phyloP scores from a whole-genome alignment of 345 rosid genomes.

The Rhodamnia argentea region DNA sequence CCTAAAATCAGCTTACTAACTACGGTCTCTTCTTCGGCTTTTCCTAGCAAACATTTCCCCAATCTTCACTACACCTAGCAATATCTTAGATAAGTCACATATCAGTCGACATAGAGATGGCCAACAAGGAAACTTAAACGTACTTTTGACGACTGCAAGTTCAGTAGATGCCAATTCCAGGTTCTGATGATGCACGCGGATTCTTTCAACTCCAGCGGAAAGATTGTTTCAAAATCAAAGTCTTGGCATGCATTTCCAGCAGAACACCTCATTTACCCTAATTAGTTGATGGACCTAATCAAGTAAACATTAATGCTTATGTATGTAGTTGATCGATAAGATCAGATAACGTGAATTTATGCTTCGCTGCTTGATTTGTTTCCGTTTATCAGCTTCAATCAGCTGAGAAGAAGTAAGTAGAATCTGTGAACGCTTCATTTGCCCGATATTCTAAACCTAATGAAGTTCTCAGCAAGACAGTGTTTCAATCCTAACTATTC shows the following conservation, averaged over 20 bases:
- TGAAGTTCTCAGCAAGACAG: not conserved
- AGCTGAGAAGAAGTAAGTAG: not conserved
- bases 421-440: not conserved
- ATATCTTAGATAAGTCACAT: not conserved
- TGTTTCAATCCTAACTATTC: not conserved
- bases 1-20: not conserved
- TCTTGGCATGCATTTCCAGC: not conserved
- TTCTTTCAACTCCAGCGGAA: not conserved
- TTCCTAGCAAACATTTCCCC: not conserved
- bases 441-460: not conserved
- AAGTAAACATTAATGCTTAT: not conserved
- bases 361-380: not conserved
- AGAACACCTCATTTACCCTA: not conserved
- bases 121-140: not conserved
- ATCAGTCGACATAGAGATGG: not conserved
- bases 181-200: not conserved
- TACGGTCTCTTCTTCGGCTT: not conserved
- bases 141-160: not conserved
- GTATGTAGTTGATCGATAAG: not conserved
- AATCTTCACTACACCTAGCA: not conserved
- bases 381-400: not conserved
- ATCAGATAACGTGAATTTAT: not conserved
- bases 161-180: not conserved
- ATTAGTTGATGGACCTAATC: not conserved
- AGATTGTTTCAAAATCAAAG: not conserved